Evolutionary conservation across 2,329 filamentous ascomycete species (phyloP).

Genomic region (Talaromyces sp.): DNA sequence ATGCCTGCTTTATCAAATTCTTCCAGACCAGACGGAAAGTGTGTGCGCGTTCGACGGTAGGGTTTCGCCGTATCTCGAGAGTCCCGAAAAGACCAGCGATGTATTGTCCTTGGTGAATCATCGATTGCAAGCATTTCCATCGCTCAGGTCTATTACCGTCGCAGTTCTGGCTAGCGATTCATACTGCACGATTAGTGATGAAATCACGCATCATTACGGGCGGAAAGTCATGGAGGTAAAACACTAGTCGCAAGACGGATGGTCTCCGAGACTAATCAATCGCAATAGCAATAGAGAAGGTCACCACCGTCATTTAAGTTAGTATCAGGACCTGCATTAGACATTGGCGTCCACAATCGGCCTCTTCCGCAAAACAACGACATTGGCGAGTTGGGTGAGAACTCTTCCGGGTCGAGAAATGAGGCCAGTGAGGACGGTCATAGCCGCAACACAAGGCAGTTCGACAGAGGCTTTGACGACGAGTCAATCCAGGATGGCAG

Average conservation of each 20-base stretch:
- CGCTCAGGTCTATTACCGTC: not conserved
- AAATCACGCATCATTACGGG: not conserved
- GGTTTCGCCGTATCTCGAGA: not conserved
- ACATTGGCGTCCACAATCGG: no score
- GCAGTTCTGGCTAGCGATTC: not conserved
- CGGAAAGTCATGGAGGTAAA: not conserved
- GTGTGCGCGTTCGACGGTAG: not conserved
- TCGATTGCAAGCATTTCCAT: not conserved
- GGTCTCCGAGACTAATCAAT: not conserved
- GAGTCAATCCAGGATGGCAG: not conserved
- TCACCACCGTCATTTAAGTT: no score
- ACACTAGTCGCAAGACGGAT: not conserved
- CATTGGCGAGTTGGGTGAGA: not conserved
- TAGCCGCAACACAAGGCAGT: not conserved
- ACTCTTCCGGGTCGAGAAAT: not conserved
- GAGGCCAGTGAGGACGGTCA: not conserved
- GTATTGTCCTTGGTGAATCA: not conserved
- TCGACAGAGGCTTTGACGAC: not conserved
- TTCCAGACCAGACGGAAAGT: no score
- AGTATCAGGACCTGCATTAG: no score
- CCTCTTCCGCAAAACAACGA: not conserved
- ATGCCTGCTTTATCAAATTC: not conserved
- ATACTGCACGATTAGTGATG: not conserved
- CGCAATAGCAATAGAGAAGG: no score
- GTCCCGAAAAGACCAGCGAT: not conserved